Base-by-base conservation (phyloP, 148 eudicot species). In the Mesembryanthemum crystallinum region DNA sequence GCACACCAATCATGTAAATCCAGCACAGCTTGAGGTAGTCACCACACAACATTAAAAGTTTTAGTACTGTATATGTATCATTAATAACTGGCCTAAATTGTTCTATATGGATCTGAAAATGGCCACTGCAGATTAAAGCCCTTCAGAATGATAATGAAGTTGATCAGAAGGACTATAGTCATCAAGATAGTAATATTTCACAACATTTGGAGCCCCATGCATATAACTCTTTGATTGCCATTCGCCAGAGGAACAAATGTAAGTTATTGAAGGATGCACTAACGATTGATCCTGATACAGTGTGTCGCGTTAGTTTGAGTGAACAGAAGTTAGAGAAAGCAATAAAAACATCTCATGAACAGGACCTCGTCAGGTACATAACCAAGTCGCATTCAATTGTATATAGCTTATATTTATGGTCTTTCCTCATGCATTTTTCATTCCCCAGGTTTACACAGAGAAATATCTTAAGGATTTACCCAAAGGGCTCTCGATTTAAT, bases 1-100 rank as follows among this genome's bases (percentile, higher is more conserved):
- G n/a, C n/a, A n/a, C n/a, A n/a, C n/a, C n/a, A 84, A 86, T 75
- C 84, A 79, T 43, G 89, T 88, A 59, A 52, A 35, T 49, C 64
- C 74, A 23, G 72, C 80, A 43, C 68, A 64, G 49, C 72, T 45
- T 43, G 28, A 51, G 61, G 59, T 71, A 62, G 42, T 21, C 13
- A 51, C 7, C 37, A 13, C 17, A 42, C 11, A 45, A 45, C 49
- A 45, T 7, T 7, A 1, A 11, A 10, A 8, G 14, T 29, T 30
- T 33, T 52, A 59, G 28, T 59, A 35, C 39, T 35, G 39, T 6
- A 12, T 3, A 24, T 23, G 28, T 59, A 30, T n/a, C n/a, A 59
- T 27, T 59, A 23, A 7, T 23, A 7, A 59, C 30, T 23, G 13
- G 21, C 28, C 24, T 62, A 62, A 28, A n/a, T n/a, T 62, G 35